Percentiles rank a stretch among this genome's conserved stretches.
phyloP scores from a whole-genome alignment of 805 yeast species.

The Starmerella davenportii region DNA sequence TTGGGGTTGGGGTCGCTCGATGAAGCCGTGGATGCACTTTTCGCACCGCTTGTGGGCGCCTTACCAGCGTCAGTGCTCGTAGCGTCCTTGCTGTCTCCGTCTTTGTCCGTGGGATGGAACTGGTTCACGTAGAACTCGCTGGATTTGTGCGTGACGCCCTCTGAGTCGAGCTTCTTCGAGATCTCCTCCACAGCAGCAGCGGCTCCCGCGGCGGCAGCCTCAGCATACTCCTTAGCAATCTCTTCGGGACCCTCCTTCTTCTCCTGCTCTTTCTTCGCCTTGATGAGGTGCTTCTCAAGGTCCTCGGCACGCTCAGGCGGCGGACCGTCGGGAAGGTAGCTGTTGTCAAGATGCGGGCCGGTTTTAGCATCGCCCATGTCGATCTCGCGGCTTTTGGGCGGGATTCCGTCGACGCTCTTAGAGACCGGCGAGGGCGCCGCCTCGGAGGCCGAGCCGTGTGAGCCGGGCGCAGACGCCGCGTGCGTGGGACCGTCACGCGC shows the following conservation, averaged over 20 bases:
- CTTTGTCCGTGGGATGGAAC: not conserved
- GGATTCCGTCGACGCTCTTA: conserved; percentile 16
- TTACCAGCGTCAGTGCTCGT: not conserved
- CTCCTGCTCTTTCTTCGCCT: not conserved
- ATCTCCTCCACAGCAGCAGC: conserved; percentile 10
- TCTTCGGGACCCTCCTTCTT: not conserved
- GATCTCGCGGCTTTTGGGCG: conserved; percentile 15
- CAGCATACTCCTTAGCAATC: conserved; percentile 1
- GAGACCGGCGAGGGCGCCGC: not conserved
- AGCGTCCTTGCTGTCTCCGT: not conserved
- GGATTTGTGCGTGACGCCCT: not conserved
- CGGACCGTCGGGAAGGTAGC: conserved; percentile 8
- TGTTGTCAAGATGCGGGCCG: conserved; percentile 16
- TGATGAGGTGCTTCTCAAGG: not conserved
- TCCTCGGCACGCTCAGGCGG: conserved; percentile 6
- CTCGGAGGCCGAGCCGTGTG: not conserved
- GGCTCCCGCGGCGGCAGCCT: conserved; percentile 6
- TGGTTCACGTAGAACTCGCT: not conserved
- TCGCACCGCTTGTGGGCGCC: not conserved
- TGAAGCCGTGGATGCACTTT: not conserved
- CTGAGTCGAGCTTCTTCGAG: conserved; percentile 2
- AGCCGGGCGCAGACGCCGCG: not conserved
- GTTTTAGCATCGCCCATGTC: conserved; percentile 16
- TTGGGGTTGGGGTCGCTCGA: not conserved
- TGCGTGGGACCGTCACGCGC: not conserved